These are phyloP conservation scores for Xylaria hypoxylon DNA, from an alignment of 2,329 filamentous ascomycete species.

Conservation along the genomic window DNA sequence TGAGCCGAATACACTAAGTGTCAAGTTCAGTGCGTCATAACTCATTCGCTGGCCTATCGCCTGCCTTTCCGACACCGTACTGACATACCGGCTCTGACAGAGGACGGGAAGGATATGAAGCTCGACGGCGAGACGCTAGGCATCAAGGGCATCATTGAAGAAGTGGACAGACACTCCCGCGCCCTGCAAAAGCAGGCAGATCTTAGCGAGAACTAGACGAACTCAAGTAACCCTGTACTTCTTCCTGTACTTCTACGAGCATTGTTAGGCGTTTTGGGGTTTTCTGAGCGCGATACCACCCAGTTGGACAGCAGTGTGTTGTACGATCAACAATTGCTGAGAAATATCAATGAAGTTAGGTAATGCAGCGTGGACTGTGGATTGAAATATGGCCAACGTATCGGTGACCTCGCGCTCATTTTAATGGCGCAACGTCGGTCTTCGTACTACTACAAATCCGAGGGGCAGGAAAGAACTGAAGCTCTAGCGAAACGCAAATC, in stretches of 20 bases:
- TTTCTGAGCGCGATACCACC: slow-evolving; percentile 31
- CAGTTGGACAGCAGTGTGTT: slow-evolving; percentile 18
- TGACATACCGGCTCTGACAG: slow-evolving; percentile 56
- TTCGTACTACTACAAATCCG: not conserved
- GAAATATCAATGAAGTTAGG: not conserved
- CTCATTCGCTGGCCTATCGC: not conserved
- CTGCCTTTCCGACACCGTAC: not conserved
- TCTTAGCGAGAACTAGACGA: slow-evolving; percentile 61
- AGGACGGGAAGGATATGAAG: slow-evolving; percentile 92
- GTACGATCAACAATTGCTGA: slow-evolving; percentile 9
- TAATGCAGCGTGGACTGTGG: not conserved
- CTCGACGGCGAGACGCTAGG: slow-evolving; percentile 83
- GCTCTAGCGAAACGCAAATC: not conserved
- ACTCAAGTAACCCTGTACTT: slow-evolving; percentile 25
- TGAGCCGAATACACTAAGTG: slow-evolving; percentile 73
- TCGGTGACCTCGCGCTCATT: not conserved
- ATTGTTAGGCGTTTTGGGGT: slow-evolving; percentile 44
- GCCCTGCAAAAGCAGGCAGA: slow-evolving; percentile 85
- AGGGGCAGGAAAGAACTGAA: not conserved
- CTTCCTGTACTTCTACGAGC: slow-evolving; percentile 39
- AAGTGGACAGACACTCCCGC: slow-evolving; percentile 91
- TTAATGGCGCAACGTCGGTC: not conserved
- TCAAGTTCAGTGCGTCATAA: slow-evolving; percentile 83
- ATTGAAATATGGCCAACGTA: not conserved
- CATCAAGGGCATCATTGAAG: slow-evolving; percentile 87